Evolutionary conservation across 1,284 basidiomycete genomes (phyloP).

Genomic region (Erythrobasidium hasegawianum): DNA sequence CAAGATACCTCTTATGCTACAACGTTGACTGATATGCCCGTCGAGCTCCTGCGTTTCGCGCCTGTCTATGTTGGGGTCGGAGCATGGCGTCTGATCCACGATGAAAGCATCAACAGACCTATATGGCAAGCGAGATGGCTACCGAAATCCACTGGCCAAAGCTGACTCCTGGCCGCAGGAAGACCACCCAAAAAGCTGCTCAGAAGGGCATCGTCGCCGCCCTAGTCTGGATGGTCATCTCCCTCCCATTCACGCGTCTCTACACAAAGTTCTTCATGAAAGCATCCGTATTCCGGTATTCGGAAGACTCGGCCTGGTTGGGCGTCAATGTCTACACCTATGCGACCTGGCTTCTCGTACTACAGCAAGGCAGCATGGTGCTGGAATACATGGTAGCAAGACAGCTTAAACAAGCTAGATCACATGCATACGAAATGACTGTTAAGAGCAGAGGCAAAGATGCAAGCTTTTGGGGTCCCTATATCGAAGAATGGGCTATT

Average conservation of each 20-base stretch:
- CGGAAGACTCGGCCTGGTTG: conserved; percentile 37
- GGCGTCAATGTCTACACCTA: conserved; percentile 29
- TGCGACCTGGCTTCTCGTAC: conserved; percentile 33
- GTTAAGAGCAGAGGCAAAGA: conserved; percentile 42
- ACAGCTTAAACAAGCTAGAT: conserved; percentile 37
- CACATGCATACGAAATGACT: conserved; percentile 42
- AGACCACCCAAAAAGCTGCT: conserved; percentile 13
- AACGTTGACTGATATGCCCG: conserved; percentile 37
- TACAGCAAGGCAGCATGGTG: conserved; percentile 37
- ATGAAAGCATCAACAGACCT: conserved; percentile 38
- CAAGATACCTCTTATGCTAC: neutral
- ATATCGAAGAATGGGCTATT: conserved; percentile 45
- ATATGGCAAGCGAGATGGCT: conserved; percentile 39
- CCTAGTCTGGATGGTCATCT: conserved; percentile 22
- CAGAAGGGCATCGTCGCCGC: conserved; percentile 27
- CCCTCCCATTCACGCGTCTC: conserved; percentile 31
- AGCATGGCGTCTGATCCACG: conserved; percentile 41
- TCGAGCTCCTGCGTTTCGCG: conserved; percentile 38
- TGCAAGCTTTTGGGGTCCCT: conserved; percentile 43
- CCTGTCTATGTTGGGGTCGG: conserved; percentile 43
- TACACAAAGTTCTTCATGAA: conserved; percentile 42
- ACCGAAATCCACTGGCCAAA: neutral
- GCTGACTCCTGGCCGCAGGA: conserved; percentile 1
- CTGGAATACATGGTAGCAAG: conserved; percentile 40
- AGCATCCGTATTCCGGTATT: conserved; percentile 37